Evolutionary conservation across 2,329 filamentous ascomycete species (phyloP).

Genomic region (Colletotrichum phormii): DNA sequence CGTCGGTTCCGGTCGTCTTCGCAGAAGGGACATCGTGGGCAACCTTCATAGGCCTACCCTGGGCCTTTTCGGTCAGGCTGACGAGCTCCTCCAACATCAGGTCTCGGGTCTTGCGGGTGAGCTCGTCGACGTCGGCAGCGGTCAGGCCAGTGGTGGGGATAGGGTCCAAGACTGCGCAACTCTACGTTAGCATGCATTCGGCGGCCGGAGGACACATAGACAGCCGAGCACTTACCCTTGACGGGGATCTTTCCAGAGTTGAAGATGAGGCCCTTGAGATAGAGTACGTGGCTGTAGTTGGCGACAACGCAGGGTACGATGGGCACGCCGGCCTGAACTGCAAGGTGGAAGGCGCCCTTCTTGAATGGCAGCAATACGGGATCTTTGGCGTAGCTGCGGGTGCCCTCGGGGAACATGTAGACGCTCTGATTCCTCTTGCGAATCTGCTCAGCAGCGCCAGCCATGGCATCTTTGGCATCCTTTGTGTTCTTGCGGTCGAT

Average conservation of each 20-base stretch:
- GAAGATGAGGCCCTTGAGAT: constrained; percentile 73
- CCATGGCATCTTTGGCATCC: constrained; percentile 87
- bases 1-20: constrained; percentile 32
- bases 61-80: constrained; percentile 62
- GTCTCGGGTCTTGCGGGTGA: constrained; percentile 76
- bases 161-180: constrained; percentile 75
- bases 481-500: constrained; percentile 90
- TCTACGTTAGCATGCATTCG: neutral
- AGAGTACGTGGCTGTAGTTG: constrained; percentile 82
- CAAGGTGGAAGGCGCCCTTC: constrained; percentile 97
- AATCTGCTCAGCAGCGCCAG: constrained; percentile 85
- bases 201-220: neutral
- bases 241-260: constrained; percentile 77
- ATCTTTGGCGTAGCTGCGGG: constrained; percentile 86
- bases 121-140: constrained; percentile 79
- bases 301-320: constrained; percentile 87
- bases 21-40: constrained; percentile 25
- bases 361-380: constrained; percentile 94
- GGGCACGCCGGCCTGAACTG: constrained; percentile 91
- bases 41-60: constrained; percentile 47
- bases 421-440: constrained; percentile 77
- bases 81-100: constrained; percentile 79
- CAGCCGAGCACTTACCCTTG: constrained; percentile 67
- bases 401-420: constrained; percentile 93
- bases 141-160: constrained; percentile 82